These are phyloP conservation scores for Carex arenaria DNA, from an alignment of 202 grass and related monocot genomes.

Conservation along the genomic window DNA sequence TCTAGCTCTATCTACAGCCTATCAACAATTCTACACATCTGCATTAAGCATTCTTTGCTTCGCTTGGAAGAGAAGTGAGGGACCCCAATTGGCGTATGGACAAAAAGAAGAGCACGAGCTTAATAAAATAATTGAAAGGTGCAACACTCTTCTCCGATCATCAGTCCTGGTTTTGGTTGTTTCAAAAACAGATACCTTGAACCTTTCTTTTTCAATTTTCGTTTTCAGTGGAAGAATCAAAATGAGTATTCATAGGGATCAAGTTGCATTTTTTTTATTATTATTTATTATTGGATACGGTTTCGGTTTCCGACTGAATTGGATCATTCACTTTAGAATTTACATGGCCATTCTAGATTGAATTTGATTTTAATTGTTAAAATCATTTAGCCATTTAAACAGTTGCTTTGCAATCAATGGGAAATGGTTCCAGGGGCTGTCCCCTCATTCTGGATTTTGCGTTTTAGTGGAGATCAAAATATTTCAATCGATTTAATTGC, in stretches of 20 bases:
- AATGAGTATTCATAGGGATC: too few species aligned
- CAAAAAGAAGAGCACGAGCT: constrained; percentile 17
- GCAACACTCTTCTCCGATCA: background rate
- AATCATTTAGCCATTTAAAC: background rate
- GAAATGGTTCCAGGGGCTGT: too few species aligned
- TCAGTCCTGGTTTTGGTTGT: background rate
- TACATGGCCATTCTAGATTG: background rate
- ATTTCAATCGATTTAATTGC: too few species aligned
- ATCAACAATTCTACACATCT: background rate
- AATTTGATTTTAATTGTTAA: background rate
- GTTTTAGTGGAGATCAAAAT: too few species aligned
- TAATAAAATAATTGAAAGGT: background rate
- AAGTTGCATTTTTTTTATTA: too few species aligned
- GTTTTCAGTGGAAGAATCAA: too few species aligned
- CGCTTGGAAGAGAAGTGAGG: constrained; percentile 24
- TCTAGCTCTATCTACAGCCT: background rate
- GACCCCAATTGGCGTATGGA: background rate
- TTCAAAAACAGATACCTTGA: background rate
- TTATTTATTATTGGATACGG: background rate
- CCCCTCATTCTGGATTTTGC: too few species aligned
- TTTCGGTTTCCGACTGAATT: background rate
- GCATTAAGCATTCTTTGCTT: constrained; percentile 19
- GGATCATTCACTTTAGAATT: background rate
- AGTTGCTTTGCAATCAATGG: background rate
- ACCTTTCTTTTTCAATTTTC: too few species aligned